Base-by-base conservation (phyloP, 2,329 filamentous ascomycete species). In the Knoxdaviesia proteae region DNA sequence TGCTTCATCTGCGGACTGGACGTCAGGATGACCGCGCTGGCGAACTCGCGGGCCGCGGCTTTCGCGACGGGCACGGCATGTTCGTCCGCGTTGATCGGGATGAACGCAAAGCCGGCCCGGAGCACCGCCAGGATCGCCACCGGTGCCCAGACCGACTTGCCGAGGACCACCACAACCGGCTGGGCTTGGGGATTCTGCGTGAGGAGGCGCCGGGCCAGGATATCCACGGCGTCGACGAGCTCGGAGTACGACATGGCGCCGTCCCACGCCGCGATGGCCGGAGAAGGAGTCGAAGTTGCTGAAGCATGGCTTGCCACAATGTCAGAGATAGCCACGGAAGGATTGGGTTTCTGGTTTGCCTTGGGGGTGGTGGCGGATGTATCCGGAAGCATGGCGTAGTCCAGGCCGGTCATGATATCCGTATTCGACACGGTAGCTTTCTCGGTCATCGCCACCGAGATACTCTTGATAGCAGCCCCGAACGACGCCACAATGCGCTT, bases 101-200 rank as follows among this genome's bases (percentile, higher is more conserved):
- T 64, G 36, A 71, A 63, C n/a, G 61, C 61, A 1, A 62, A 67
- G 8, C 68, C 68, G 4, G 67, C 58, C 50, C 81, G 79, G 38
- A 84, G 59, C 2, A 77, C 66, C 0, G 79, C 78, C 20, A 87
- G 62, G 46, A 87, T 77, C 6, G 76, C 68, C 36, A 84, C 60
- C 40, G 84, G 78, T 0, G 81, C 65, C 54, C 79, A 69, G 9
- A 74, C 59, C 20, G 71, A 80, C 58, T 83, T 86, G 38, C 81
- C 73, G 51, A 84, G 65, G 11, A 77, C 69, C 5, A 86, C 64
- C 5, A 74, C 75, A 1, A 86, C 67, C 20, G 20, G 20, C 20
- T 20, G 20, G 20, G 20, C 20, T 20, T 20, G 4, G 80, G 60
- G 6, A 69, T 62, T 7, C 71, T 67, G 0, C 64, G 61, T 0